phyloP scores from a whole-genome alignment of 2,329 filamentous ascomycete species.

The Cordyceps javanica region DNA sequence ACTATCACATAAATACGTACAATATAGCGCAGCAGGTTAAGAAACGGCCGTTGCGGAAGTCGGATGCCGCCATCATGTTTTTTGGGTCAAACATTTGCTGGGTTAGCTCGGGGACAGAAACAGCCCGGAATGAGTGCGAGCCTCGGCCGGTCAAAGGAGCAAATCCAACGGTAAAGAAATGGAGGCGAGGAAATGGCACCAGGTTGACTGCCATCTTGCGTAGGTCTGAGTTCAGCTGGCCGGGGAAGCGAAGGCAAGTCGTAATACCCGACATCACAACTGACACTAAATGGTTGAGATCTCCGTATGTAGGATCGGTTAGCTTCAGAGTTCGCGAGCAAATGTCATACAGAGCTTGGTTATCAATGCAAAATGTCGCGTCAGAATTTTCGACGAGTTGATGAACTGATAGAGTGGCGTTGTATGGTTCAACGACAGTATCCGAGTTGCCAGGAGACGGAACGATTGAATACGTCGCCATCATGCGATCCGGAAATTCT shows the following conservation, averaged over 20 bases:
- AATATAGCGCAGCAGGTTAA: constrained; percentile 99
- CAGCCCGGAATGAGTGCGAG: constrained; percentile 91
- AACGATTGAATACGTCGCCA: constrained; percentile 98
- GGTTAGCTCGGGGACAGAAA: constrained; percentile 95
- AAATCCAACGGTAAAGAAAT: constrained; percentile 99
- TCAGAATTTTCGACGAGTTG: constrained; percentile 99
- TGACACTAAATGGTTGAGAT: constrained; percentile 98
- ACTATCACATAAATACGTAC: neutral
- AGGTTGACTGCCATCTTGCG: constrained; percentile 99
- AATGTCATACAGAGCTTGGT: constrained; percentile 99
- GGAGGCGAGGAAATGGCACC: constrained; percentile 88
- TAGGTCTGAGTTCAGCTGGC: constrained; percentile 99
- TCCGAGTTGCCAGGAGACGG: constrained; percentile 99
- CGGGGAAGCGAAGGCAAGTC: constrained; percentile 97
- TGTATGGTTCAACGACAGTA: constrained; percentile 99
- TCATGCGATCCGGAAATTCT: constrained; percentile 99
- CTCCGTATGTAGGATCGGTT: constrained; percentile 94
- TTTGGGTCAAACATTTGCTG: constrained; percentile 99
- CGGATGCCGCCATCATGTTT: constrained; percentile 99
- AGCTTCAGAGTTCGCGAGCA: constrained; percentile 99
- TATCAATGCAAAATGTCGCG: constrained; percentile 99
- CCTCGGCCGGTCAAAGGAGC: constrained; percentile 84
- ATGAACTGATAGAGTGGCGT: constrained; percentile 97
- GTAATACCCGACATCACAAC: constrained; percentile 99
- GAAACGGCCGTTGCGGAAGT: constrained; percentile 99